Evolutionary conservation across 331 rosid species (phyloP), one percentile per base, ranked within the genome.

Genomic region (Malus hybrid): DNA sequence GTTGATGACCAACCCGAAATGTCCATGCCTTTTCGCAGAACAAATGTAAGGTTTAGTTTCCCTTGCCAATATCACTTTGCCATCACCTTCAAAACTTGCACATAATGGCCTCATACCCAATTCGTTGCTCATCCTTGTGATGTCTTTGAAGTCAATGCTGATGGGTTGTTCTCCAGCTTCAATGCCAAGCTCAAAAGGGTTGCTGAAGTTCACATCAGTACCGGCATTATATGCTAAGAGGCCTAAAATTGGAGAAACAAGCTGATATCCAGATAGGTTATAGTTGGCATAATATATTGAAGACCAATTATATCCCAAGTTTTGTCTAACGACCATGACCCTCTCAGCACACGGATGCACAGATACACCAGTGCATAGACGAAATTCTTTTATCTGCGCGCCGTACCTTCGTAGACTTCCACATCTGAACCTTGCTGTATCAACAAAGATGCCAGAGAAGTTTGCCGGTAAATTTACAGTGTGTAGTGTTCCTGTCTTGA

Each of bases 351-450:
- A 92, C 42, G 99, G 97, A 67, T 86, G 83, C 12, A 90, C 84
- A 16, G 82, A 76, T 20, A 92, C 89, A 61, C 96, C 99, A 28
- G 76, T 48, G 68, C 77, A 80, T 9, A 95, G 86, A 80, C 78
- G 90, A 32, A 95, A 95, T 67, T 95, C 97, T 80, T 87, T 88
- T 14, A 95, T 79, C 33, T 81, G 62, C 1, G 97, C 93, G 42
- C 99, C 99, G 36, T 95, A 95, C 85, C 96, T 80, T 70, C 82
- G 78, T 65, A 94, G 82, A 85, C 99, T 94, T 5, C 99, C 97
- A 71, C 99, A 94, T 69, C 99, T 80, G 70, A 80, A 85, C 80
- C 96, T 87, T 59, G 79, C 87, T 7, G 84, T 78, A 59, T 86
- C 87, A 6, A 89, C 89, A 42, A 61, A 39, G 80, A 94, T 88